A percentile compares a stretch with the other conserved stretches of the same genome.
These are phyloP conservation scores for Kuraishia molischiana DNA, from an alignment of 805 yeast species.

Conservation along the genomic window DNA sequence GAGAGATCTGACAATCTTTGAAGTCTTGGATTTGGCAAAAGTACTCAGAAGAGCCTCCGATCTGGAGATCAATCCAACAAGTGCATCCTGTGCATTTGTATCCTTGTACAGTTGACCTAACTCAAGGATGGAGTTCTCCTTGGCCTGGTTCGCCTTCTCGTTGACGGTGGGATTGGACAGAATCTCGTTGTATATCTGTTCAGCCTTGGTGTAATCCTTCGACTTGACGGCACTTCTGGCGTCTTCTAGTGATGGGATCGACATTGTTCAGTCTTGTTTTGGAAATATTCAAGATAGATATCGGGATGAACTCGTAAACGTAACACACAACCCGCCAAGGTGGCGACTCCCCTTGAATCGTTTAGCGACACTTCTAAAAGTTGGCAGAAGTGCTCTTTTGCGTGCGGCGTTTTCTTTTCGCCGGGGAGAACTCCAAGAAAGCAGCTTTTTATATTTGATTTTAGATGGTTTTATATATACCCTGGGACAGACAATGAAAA, in stretches of 20 bases:
- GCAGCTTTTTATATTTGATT: too few relatives aligned
- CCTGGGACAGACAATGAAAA: not conserved
- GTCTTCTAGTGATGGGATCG: conserved; percentile 30
- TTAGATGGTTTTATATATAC: too few relatives aligned
- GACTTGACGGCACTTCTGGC: conserved; percentile 52
- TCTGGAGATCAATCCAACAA: conserved; percentile 52
- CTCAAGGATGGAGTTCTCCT: conserved; percentile 65
- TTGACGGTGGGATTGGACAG: conserved; percentile 19
- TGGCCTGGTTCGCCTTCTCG: conserved; percentile 37
- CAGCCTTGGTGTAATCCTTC: conserved; percentile 48
- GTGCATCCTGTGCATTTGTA: conserved; percentile 34
- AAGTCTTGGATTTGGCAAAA: conserved; percentile 90
- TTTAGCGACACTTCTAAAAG: too few relatives aligned
- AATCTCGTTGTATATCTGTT: conserved; percentile 42
- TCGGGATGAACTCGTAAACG: too few relatives aligned
- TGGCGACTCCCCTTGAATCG: not conserved
- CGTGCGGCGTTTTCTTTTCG: too few relatives aligned
- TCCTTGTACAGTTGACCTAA: conserved; percentile 63
- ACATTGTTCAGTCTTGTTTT: conserved; percentile 13
- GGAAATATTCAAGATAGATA: too few relatives aligned
- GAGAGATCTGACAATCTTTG: conserved; percentile 75
- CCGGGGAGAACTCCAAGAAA: too few relatives aligned
- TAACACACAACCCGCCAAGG: too few relatives aligned
- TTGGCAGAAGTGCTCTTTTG: too few relatives aligned
- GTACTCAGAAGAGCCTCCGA: conserved; percentile 59